phyloP scores from a whole-genome alignment of 1,139 yeast species.

The Suhomyces bokatorum region DNA sequence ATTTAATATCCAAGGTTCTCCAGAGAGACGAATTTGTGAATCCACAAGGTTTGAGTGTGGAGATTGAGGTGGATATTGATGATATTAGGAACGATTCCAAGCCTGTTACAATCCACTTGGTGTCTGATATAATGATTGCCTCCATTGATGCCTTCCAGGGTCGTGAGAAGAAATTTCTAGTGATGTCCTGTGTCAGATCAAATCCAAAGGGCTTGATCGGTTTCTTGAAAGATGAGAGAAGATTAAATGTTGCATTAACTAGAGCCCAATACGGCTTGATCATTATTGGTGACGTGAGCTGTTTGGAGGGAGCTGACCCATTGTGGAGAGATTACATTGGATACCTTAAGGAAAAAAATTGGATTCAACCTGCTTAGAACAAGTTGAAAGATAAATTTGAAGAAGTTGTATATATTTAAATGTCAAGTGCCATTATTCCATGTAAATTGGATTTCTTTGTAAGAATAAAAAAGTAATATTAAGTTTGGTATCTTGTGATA shows the following conservation, averaged over 20 bases:
- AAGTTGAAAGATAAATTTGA: no score
- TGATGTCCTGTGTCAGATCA: conserved; percentile 64
- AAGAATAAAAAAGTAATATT: no score
- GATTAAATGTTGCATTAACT: conserved; percentile 63
- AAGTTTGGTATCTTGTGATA: no score
- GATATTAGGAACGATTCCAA: conserved; percentile 51
- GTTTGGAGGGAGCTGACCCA: conserved; percentile 47
- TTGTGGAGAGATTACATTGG: conserved; percentile 57
- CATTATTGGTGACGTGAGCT: conserved; percentile 55
- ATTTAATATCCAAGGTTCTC: conserved; percentile 52
- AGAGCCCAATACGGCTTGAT: conserved; percentile 60
- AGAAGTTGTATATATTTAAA: no score
- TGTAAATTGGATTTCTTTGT: no score
- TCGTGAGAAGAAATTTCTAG: conserved; percentile 58
- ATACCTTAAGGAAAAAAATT: conserved; percentile 16
- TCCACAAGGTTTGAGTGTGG: conserved; percentile 51
- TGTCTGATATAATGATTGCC: conserved; percentile 68
- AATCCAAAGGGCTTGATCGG: conserved; percentile 54
- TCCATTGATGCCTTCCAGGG: conserved; percentile 71
- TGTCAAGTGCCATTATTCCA: no score
- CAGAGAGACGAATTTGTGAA: conserved; percentile 55
- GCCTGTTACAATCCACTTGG: conserved; percentile 58
- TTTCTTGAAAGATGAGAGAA: conserved; percentile 56
- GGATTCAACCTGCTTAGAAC: conserved; percentile 9
- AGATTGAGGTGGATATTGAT: conserved; percentile 56